Base-by-base conservation (phyloP, 2,329 filamentous ascomycete species). In the Penicillium italicum region DNA sequence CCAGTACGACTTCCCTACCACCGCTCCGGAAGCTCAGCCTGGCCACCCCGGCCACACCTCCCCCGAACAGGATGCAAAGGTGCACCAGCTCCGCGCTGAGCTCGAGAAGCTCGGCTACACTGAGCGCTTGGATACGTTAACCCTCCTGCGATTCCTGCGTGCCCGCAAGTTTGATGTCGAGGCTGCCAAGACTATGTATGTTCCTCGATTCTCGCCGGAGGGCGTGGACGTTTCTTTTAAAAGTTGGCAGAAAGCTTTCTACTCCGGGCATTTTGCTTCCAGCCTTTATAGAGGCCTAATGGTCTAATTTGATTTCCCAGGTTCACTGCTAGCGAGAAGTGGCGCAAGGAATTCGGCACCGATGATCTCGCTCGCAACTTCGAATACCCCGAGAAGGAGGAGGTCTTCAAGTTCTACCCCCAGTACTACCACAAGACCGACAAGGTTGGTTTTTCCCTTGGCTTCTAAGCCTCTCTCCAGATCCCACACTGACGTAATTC, bases 391-490 rank as follows among this genome's bases (percentile, higher is more conserved):
- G 92, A 97, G 82, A 94, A 93, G 76, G 73, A 83, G 53, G 74
- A 93, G 72, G 84, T 99, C 56, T 90, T 90, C 76, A 80, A 93
- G 77, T 96, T 89, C 82, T 99, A 99, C 79, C 91, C 91, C 45
- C 94, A 99, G 79, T 99, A 94, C 81, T 99, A 99, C 80, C 94
- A 99, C 84, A 97, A 97, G 63, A 79, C 75, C 1, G 77, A 80
- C 62, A 79, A 77, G 74, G 82, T 83, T 72, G 20, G 70, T 60
- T 43, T 43, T 20, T 43, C 14, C 24, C 11, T 12, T n/a, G 22
- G 50, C 14, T 18, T 50, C 4, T 34, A 26, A 5, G 7, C 9
- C 7, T 9, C 14, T 34, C n/a, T n/a, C 2, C 6, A 20, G 31
- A n/a, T 36, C 6, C 11, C 12, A 1, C 22, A 42, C 28, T 58